phyloP scores from a whole-genome alignment of 495 filamentous ascomycete species.

The Amniculicola lignicola region DNA sequence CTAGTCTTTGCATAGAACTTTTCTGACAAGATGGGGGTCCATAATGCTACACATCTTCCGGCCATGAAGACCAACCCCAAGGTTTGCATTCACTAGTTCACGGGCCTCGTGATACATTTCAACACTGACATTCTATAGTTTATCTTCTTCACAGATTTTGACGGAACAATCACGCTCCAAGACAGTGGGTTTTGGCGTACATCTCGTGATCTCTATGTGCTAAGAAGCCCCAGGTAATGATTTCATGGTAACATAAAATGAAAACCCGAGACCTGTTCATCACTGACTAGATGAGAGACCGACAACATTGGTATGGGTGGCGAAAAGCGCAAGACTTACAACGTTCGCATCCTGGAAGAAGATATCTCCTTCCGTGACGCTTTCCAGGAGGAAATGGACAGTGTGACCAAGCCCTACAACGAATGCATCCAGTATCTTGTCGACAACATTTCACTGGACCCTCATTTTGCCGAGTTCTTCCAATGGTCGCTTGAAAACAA shows the following conservation, averaged over 20 bases:
- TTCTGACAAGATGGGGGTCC: slow-evolving; percentile 19
- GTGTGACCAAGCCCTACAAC: slow-evolving; percentile 70
- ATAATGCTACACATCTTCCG: slow-evolving; percentile 19
- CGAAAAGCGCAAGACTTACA: slow-evolving; percentile 60
- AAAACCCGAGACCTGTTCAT: too few relatives aligned
- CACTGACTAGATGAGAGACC: slow-evolving; percentile 56
- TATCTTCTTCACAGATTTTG: slow-evolving; percentile 98
- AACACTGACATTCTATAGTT: slow-evolving; percentile 48
- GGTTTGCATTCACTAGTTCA: neutral
- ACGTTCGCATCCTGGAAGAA: slow-evolving; percentile 66
- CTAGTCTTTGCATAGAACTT: neutral
- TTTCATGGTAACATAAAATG: slow-evolving; percentile 49
- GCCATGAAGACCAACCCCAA: slow-evolving; percentile 33
- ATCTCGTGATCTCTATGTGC: neutral
- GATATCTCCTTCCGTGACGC: slow-evolving; percentile 71
- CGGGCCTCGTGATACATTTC: neutral
- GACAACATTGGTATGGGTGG: slow-evolving; percentile 85
- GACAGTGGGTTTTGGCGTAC: slow-evolving; percentile 58
- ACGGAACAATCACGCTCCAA: slow-evolving; percentile 87
- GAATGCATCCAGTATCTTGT: slow-evolving; percentile 72
- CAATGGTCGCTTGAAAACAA: slow-evolving; percentile 74
- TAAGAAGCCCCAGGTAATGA: neutral
- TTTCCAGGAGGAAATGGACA: slow-evolving; percentile 86
- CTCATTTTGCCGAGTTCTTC: slow-evolving; percentile 81
- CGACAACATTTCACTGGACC: slow-evolving; percentile 83